These are phyloP conservation scores for Termitomyces sp. DNA, from an alignment of 768 basidiomycete species.

Conservation along the genomic window DNA sequence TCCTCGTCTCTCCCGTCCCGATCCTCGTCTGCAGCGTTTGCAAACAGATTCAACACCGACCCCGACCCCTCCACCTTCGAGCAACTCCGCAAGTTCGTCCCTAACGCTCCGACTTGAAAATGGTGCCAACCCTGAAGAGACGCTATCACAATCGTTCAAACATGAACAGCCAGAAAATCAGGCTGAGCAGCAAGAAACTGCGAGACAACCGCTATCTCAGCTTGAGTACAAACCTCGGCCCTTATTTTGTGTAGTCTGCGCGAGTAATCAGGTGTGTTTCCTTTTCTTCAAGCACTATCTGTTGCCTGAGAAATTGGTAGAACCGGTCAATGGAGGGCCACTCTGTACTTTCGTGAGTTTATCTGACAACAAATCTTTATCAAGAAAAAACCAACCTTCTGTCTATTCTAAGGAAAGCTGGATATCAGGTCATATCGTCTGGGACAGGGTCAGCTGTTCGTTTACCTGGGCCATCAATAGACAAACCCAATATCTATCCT, in stretches of 20 bases:
- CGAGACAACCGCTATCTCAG: not conserved
- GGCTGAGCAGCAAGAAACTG: not conserved
- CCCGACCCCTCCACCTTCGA: slow-evolving; percentile 25
- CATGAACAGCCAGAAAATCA: slow-evolving; percentile 3
- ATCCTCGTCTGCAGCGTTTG: slow-evolving; percentile 57
- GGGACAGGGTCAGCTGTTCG: slow-evolving; percentile 98
- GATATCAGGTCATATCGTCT: slow-evolving; percentile 87
- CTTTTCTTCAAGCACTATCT: slow-evolving; percentile 4
- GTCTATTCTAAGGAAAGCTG: slow-evolving; percentile 66
- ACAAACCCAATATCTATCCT: slow-evolving; percentile 94
- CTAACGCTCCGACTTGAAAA: slow-evolving; percentile 20
- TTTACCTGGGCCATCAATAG: slow-evolving; percentile 91
- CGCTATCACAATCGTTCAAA: slow-evolving; percentile 5
- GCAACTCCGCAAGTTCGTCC: slow-evolving; percentile 15
- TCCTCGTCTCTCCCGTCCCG: slow-evolving; percentile 69
- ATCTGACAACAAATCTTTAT: not conserved
- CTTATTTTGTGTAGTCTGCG: slow-evolving; percentile 96
- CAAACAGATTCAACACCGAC: slow-evolving; percentile 37
- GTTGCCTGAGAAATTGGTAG: slow-evolving; percentile 36
- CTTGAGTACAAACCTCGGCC: slow-evolving; percentile 61
- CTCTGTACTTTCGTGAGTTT: slow-evolving; percentile 76
- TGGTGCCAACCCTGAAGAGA: slow-evolving; percentile 12
- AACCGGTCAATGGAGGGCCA: slow-evolving; percentile 99
- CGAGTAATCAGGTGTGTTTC: slow-evolving; percentile 88
- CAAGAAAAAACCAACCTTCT: slow-evolving; percentile 10